Evolutionary conservation across 140 eudicot species (phyloP), one percentile per base, ranked within the genome.

Genomic region (Stevia rebaudiana): DNA sequence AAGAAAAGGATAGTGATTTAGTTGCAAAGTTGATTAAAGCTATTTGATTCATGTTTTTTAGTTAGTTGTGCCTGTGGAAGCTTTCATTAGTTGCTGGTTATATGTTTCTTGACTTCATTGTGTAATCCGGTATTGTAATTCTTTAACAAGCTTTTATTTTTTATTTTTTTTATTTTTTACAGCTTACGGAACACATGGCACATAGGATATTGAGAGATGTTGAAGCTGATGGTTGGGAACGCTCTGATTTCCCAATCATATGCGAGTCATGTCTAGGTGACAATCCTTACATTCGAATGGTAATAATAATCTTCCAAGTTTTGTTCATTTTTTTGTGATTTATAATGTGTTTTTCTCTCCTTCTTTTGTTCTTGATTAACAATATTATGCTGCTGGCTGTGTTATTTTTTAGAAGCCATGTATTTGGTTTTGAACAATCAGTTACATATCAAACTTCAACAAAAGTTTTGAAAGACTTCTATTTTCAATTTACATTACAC

Each of bases 141-240:
- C 12, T 11, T 17, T 58, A 58, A 66, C 52, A 18, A 74, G 65
- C 36, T 31, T 65, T 17, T 1, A 40, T 63, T 13, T 56, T 8
- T 31, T 31, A 30, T 30, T 17, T 6, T 18, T 2, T 48, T 25
- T 28, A 8, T 54, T 5, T 63, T 61, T 74, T 67, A 41, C 15
- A 12, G 21, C 17, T 46, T 44, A n/a, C 67, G 69, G 81, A 36
- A 35, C 16, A 13, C n/a, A 87, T 87, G 95, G 95, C 95, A 28
- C 94, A 88, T 67, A 88, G 94, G 71, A 67, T 87, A 48, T 30
- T 84, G 57, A 88, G 96, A 72, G 86, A 88, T 11, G 86, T 74
- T n/a, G 94, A 88, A 76, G 86, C 89, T 44, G 96, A 88, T 78
- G 96, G 94, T 8, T 82, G 94, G 96, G 94, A 88, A 72, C 84